phyloP scores from a whole-genome alignment of 208 protist species.

The Naegleria lovaniensis region DNA sequence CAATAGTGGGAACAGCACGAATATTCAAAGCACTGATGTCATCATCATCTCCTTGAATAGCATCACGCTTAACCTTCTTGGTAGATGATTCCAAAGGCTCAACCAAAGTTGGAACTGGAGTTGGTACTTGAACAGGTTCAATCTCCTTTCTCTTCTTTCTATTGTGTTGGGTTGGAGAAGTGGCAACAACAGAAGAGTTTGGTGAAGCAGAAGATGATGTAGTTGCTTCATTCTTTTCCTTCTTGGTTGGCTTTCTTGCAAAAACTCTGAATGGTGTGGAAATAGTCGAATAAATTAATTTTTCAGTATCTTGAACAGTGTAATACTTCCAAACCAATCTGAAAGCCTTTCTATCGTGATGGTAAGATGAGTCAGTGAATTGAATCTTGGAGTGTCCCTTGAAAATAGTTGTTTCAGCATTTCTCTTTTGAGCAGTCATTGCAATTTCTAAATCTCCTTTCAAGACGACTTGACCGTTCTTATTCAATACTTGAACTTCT shows the following conservation, averaged over 20 bases:
- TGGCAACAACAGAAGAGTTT: background rate
- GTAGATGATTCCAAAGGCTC: background rate
- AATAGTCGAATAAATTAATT: background rate
- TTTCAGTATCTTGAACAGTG: background rate
- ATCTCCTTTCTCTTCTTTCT: background rate
- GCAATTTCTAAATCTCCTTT: conserved; percentile 6
- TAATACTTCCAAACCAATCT: background rate
- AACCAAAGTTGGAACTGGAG: background rate
- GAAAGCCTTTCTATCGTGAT: background rate
- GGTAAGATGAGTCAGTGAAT: conserved; percentile 10
- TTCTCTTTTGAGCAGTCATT: background rate
- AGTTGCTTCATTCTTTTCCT: background rate
- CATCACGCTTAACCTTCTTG: background rate
- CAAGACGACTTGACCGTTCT: background rate
- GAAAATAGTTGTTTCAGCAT: background rate
- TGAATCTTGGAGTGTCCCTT: background rate
- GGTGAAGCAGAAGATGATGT: background rate
- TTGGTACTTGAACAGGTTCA: background rate
- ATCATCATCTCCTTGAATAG: background rate
- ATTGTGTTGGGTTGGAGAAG: background rate
- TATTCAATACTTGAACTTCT: background rate
- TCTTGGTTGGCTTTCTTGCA: background rate
- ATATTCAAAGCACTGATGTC: background rate
- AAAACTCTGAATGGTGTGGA: background rate
- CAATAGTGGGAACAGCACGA: background rate